Percentiles rank a stretch among this genome's conserved stretches.
Evolutionary conservation across 2,329 filamentous ascomycete genomes (phyloP).

Genomic region (Fusarium sp.): DNA sequence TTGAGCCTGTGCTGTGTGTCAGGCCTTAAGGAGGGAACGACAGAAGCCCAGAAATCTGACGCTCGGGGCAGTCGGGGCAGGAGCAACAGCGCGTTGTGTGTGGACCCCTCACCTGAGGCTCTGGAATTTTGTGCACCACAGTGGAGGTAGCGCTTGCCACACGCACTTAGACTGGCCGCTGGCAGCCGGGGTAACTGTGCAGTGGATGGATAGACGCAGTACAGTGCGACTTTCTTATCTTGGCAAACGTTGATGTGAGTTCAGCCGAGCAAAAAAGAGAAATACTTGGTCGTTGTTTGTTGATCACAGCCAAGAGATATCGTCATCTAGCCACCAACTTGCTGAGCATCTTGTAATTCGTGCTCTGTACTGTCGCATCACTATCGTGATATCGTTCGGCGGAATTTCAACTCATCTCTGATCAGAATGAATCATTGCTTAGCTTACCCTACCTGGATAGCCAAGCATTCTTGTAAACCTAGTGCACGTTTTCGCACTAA

Average conservation of each 20-base stretch:
- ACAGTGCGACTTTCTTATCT: slow-evolving; percentile 29
- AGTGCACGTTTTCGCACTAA: slow-evolving; percentile 30
- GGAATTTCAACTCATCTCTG: not conserved
- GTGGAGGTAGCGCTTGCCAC: slow-evolving; percentile 30
- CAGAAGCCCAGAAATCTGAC: slow-evolving; percentile 32
- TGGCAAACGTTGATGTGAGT: slow-evolving; percentile 22
- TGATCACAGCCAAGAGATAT: slow-evolving; percentile 8
- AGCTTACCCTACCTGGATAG: not conserved
- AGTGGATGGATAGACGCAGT: not conserved
- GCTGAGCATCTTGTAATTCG: not conserved
- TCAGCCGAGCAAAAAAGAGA: slow-evolving; percentile 7
- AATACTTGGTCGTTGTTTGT: not conserved
- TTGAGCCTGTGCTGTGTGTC: not conserved
- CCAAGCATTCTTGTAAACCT: slow-evolving; percentile 15
- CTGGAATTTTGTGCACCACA: slow-evolving; percentile 36
- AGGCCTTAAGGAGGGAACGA: slow-evolving; percentile 16
- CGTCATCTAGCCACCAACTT: slow-evolving; percentile 14
- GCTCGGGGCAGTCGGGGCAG: slow-evolving; percentile 34
- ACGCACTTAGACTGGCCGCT: not conserved
- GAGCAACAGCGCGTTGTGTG: slow-evolving; percentile 21
- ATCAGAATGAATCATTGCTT: slow-evolving; percentile 11
- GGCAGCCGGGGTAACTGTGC: slow-evolving; percentile 13
- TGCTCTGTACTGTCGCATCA: not conserved
- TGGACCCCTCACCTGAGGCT: slow-evolving; percentile 42
- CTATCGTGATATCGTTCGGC: not conserved